Evolutionary conservation across 805 yeast genomes (phyloP), one percentile per base, ranked within the genome.

Genomic region (Starmerella scarabaei): DNA sequence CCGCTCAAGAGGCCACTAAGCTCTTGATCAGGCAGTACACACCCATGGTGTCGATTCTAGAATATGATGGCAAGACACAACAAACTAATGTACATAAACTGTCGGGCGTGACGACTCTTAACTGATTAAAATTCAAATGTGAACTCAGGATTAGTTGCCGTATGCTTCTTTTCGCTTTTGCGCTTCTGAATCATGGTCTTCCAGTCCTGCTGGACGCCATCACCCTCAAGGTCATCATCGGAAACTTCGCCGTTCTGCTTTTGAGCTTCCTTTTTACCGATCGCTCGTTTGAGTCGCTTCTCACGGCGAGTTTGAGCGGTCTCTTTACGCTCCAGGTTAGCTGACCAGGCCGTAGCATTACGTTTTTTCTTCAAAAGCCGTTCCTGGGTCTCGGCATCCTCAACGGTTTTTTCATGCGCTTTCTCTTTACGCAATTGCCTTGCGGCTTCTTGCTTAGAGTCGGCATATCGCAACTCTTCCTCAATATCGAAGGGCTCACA

Each of bases 1-100:
- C 74, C 0, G 77, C 84, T 3, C 95, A 88, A 55, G 98, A 88
- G 55, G 75, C 72, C 4, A 65, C 83, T 37, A 88, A 91, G 60
- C 44, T 72, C 3, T 50, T 81, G 19, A 83, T 94, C 2, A 69
- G 71, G 28, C 97, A 88, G 58, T 85, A 83, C 50, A 66, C 78
- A 4, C 93, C 96, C 1, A 52, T 84, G 32, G 77, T 77, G 47
- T 80, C 83, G 50, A 60, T 76, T 7, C 63, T 78, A 40, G 67
- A 79, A 0, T 85, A 73, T 56, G 91, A 86, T 55, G 95, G 93
- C 1, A 62, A 78, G 9, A 27, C 40, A 2, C 40, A 48, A 17
- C 17, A 31, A 5, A 36, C 49, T 5, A 18, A 33, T 4, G 23
- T 34, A n/a, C 33, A 28, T 17, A 12, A 71, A 19, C n/a, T 8